Evolutionary conservation across 768 basidiomycete genomes (phyloP), one percentile per base, ranked within the genome.

Genomic region (Kwoniella newhampshirensis): DNA sequence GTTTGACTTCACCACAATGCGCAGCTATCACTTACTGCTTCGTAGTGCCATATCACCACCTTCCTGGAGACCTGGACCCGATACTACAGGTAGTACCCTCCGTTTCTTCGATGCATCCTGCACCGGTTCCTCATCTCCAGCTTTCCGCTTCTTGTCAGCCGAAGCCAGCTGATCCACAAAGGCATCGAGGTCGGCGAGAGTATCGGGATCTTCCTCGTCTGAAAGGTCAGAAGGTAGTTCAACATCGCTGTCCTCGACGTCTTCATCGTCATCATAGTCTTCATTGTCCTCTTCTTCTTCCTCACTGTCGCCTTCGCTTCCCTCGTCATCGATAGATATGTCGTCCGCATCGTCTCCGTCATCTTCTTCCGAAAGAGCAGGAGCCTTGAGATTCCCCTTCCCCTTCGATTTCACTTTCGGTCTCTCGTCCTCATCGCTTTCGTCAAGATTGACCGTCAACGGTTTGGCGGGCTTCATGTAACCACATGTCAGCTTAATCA

Each of bases 131-230:
- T 73, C 77, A 9, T 79, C 82, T 12, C 79, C 78, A n/a, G 77
- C 75, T 77, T 90, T 90, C 57, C 90, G 84, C 77, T 91, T 91
- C 62, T 82, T 82, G 12, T 83, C 73, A 3, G 78, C 72, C 5
- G 83, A 74, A 57, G 86, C 84, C 45, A 94, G 83, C 15, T 76
- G 80, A 0, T 85, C 82, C 43, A 96, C 84, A 66, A 90, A 89
- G 15, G 77, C 79, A 56, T 86, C 84, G 2, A 97, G 83, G 36
- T 84, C 82, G 20, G 84, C 84, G 8, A 91, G 80, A 0, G 85
- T 76, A 2, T 54, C 55, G 15, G 55, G 68, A 9, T 66, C 72
- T 8, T 70, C 69, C 9, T 71, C 74, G 20, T 73, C 71, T 11
- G 63, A 68, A 8, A 68, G 72, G 18, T 73, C 71, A 3, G 63